Base-by-base conservation (phyloP, 73 alveolate genomes). In the Breviolum minutum region DNA sequence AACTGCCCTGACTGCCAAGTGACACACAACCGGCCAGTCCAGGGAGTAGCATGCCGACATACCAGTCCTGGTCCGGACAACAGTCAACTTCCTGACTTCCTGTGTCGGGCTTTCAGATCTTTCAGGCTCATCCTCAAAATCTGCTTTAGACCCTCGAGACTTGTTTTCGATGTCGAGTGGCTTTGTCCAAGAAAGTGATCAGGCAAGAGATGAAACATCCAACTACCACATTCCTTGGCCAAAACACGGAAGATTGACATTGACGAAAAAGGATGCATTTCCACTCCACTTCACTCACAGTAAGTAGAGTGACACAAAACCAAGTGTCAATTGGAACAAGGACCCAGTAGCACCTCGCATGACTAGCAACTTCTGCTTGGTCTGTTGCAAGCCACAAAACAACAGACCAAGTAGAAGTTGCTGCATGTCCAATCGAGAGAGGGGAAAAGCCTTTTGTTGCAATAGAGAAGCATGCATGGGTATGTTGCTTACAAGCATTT, bases 161-260 rank as follows among this genome's bases (percentile, higher is more conserved):
- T 71, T n/a, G 26, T n/a, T n/a, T n/a, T n/a, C n/a, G 0, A 20
- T 71, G 30, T n/a, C 19, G 30, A 71, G 30, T 12, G 77, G 74
- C 98, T 90, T 92, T 73, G 81, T 92, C 98, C 30, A 92, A 73
- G 91, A 92, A 61, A 48, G 98, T 92, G 68, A 92, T 76, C 70
- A 92, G 40, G 90, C 89, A 74, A 92, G 98, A 92, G n/a, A 76
- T 92, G 90, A 92, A 92, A 69, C 98, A 73, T 61, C 98, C 98
- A 27, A 92, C 98, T 79, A 92, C 98, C 63, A 92, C 98, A 90
- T 92, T 92, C 98, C 98, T 92, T 26, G 29, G 97, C 27, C 8
- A 81, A 7, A 9, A 0, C 87, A 30, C 54, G 54, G 54, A 14
- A 68, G 77, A 17, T 22, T 68, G 77, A 17, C 77, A 68, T 14